Conservation (phyloP, 2,329 filamentous ascomycete species). For the Cladosporium austrohemisphaericum region DNA sequence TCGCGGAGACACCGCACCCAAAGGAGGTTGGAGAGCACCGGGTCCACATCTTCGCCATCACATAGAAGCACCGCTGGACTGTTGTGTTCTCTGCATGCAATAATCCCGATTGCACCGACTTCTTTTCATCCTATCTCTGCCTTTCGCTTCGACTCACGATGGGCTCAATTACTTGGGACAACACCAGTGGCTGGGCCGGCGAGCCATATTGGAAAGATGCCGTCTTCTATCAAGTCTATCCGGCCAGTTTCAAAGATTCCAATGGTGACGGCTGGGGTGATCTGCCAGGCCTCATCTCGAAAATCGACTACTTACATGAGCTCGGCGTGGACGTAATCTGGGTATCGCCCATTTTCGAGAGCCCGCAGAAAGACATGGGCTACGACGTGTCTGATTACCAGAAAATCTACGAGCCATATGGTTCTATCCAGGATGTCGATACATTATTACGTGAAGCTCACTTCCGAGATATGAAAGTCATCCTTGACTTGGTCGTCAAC, state of each 20-base stretch:
- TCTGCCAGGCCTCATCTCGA: conserved; percentile 57
- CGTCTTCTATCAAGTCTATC: conserved; percentile 43
- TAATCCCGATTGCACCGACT: not conserved
- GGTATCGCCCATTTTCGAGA: conserved; percentile 62
- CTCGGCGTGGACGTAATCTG: conserved; percentile 62
- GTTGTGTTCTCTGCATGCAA: no score
- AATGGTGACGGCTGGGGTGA: conserved; percentile 58
- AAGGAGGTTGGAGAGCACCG: not conserved
- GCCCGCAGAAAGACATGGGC: conserved; percentile 63
- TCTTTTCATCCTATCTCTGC: not conserved
- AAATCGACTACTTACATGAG: conserved; percentile 56
- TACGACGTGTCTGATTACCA: conserved; percentile 67
- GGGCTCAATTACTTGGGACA: conserved; percentile 10
- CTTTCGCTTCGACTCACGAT: not conserved
- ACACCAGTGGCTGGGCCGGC: conserved; percentile 6
- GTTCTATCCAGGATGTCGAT: conserved; percentile 62
- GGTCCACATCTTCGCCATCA: not conserved
- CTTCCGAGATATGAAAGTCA: conserved; percentile 61
- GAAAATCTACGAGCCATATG: conserved; percentile 60
- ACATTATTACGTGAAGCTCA: conserved; percentile 56
- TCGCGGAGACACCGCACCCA: conserved; percentile 4
- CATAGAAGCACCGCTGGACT: not conserved
- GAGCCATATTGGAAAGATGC: conserved; percentile 49
- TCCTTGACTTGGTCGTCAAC: conserved; percentile 72
- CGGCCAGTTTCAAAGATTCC: conserved; percentile 44